A percentile compares a stretch with the other conserved stretches of the same genome.
Evolutionary conservation across 148 eudicot species (phyloP).

Genomic region (Chenopodium suecicum): DNA sequence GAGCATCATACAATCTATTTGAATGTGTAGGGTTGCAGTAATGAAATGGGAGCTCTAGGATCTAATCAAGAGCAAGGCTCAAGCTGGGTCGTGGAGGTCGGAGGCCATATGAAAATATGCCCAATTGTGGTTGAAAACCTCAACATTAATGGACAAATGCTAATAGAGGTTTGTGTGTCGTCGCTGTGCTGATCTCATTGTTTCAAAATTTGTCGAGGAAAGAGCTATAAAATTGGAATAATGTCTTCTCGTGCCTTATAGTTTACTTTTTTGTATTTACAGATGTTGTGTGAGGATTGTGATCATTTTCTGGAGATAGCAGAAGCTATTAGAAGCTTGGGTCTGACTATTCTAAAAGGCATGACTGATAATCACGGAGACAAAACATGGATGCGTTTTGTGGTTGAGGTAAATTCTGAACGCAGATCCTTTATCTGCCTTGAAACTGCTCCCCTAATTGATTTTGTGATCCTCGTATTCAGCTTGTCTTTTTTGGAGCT

Average conservation of each 20-base stretch:
- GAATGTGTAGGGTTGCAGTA: slow-evolving; percentile 50
- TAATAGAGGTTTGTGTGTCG: slow-evolving; percentile 56
- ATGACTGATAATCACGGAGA: slow-evolving; percentile 57
- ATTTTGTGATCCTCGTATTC: background rate
- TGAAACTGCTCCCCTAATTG: background rate
- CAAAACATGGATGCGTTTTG: slow-evolving; percentile 76
- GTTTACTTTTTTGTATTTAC: slow-evolving; percentile 13
- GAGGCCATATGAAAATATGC: slow-evolving; percentile 64
- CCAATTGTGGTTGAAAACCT: slow-evolving; percentile 79
- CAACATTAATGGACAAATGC: slow-evolving; percentile 69
- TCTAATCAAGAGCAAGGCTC: slow-evolving; percentile 73
- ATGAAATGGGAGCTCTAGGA: slow-evolving; percentile 49
- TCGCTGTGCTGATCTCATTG: background rate
- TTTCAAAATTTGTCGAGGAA: background rate
- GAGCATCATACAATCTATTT: slow-evolving; percentile 22
- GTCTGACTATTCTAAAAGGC: slow-evolving; percentile 81
- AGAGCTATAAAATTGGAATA: no score
- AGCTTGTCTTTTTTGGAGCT: background rate
- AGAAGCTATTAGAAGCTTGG: slow-evolving; percentile 70
- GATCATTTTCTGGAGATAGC: slow-evolving; percentile 69
- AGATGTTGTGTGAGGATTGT: slow-evolving; percentile 69
- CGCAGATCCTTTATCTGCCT: background rate
- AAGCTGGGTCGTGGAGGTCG: slow-evolving; percentile 97
- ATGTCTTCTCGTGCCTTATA: background rate
- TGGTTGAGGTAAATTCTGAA: slow-evolving; percentile 67